Percentiles rank a stretch among this genome's conserved stretches.
These are phyloP conservation scores for Sporothrix inflata DNA, from an alignment of 2,329 filamentous ascomycete species.

Conservation along the genomic window DNA sequence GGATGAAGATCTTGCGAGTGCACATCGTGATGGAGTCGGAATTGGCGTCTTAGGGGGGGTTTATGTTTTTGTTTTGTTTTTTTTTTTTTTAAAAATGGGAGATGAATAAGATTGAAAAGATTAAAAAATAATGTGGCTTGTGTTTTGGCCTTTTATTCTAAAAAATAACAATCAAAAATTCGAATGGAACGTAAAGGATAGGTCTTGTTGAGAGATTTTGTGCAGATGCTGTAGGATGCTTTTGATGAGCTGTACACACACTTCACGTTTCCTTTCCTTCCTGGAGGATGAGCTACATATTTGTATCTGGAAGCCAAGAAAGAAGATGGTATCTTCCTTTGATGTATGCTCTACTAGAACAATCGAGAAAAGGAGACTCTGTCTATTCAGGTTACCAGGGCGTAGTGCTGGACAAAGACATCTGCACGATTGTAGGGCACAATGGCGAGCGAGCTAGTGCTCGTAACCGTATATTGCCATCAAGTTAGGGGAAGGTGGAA, in stretches of 20 bases:
- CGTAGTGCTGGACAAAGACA: too few relatives aligned
- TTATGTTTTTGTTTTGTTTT: neutral
- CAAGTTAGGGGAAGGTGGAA: neutral
- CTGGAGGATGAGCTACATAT: slow-evolving; percentile 23
- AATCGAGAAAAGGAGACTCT: too few relatives aligned
- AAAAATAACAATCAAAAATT: too few relatives aligned
- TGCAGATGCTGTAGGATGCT: too few relatives aligned
- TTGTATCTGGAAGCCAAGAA: neutral
- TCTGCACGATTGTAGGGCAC: neutral
- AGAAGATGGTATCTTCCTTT: neutral
- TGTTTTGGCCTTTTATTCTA: too few relatives aligned
- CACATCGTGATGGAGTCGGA: slow-evolving; percentile 38
- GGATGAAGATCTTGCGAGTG: slow-evolving; percentile 39
- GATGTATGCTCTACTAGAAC: too few relatives aligned
- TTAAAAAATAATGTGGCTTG: too few relatives aligned
- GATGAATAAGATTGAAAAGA: too few relatives aligned
- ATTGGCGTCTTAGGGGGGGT: too few relatives aligned
- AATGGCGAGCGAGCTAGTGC: neutral
- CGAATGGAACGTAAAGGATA: neutral
- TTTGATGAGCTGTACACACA: slow-evolving; percentile 12
- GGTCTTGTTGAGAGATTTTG: neutral
- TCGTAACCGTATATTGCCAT: neutral
- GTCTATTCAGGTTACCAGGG: too few relatives aligned
- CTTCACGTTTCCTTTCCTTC: neutral
- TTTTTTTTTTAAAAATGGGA: too few relatives aligned